Conservation (phyloP, 1,284 basidiomycete species). For the Hymenochaete sp. region DNA sequence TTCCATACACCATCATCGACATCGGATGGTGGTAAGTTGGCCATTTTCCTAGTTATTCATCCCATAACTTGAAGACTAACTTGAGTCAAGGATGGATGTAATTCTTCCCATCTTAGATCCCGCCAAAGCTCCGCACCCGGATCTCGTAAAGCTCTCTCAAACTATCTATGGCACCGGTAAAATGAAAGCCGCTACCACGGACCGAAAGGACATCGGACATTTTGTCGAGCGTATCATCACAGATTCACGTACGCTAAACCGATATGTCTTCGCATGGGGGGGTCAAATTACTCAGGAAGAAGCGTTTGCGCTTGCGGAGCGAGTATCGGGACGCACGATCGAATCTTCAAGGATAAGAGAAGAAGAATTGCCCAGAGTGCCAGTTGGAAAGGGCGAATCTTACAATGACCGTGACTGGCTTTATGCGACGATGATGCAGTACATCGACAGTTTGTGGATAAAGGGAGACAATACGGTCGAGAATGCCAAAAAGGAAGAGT, state of each 20-base stretch:
- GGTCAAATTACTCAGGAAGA: constrained; percentile 21
- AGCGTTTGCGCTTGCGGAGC: constrained; percentile 3
- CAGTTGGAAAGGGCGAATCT: neutral
- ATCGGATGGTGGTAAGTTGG: constrained; percentile 16
- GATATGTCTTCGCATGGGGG: constrained; percentile 24
- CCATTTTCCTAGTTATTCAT: neutral
- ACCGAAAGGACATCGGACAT: constrained; percentile 12
- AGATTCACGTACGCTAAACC: constrained; percentile 24
- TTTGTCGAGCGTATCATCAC: constrained; percentile 18
- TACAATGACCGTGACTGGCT: neutral
- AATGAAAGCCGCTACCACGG: constrained; percentile 11
- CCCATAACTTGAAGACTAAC: neutral
- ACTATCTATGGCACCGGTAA: neutral
- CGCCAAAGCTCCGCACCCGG: neutral
- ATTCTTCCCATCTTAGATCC: constrained; percentile 7
- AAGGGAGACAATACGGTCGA: constrained; percentile 12
- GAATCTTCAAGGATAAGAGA: neutral
- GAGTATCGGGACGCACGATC: constrained; percentile 1
- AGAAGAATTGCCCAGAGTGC: neutral
- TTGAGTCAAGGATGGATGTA: constrained; percentile 5
- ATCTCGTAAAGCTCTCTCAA: neutral
- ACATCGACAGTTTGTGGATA: constrained; percentile 5
- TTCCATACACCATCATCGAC: constrained; percentile 17
- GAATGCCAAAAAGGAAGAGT: constrained; percentile 13
- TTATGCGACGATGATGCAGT: constrained; percentile 13